Conservation (phyloP, 1,284 basidiomycete species). For the Austroboletus novae-zelandiae region DNA sequence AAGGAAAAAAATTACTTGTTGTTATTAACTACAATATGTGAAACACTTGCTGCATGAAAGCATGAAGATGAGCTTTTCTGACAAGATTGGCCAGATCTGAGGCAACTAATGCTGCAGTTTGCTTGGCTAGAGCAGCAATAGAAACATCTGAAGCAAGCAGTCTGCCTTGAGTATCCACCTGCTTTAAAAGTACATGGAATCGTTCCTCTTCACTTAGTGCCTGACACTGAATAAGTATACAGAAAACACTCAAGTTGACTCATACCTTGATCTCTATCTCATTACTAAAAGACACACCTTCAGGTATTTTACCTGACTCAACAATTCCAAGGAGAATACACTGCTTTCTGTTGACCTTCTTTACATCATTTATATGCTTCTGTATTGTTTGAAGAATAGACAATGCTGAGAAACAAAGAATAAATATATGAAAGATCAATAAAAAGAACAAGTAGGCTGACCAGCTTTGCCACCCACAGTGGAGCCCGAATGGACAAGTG, state of each 20-base stretch:
- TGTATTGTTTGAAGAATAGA: conserved; percentile 59
- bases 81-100: conserved; percentile 80
- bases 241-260: conserved; percentile 3
- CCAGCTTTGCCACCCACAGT: conserved; percentile 69
- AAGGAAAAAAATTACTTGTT: neutral
- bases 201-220: conserved; percentile 81
- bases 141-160: conserved; percentile 78
- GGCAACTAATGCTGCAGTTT: conserved; percentile 91
- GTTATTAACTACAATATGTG: neutral
- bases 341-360: conserved; percentile 58
- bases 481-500: conserved; percentile 68
- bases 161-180: conserved; percentile 11
- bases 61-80: conserved; percentile 56
- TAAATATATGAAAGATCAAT: neutral
- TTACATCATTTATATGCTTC: conserved; percentile 58
- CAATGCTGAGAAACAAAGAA: conserved; percentile 42
- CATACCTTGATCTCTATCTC: conserved; percentile 75
- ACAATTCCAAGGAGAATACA: conserved; percentile 75
- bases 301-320: conserved; percentile 67
- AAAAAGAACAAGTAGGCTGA: neutral
- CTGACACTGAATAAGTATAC: conserved; percentile 37
- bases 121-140: conserved; percentile 69
- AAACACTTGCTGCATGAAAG: conserved; percentile 49
- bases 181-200: conserved; percentile 33
- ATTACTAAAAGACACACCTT: conserved; percentile 84